Evolutionary conservation across 148 eudicot species (phyloP).

Genomic region (Linanthus parryae): DNA sequence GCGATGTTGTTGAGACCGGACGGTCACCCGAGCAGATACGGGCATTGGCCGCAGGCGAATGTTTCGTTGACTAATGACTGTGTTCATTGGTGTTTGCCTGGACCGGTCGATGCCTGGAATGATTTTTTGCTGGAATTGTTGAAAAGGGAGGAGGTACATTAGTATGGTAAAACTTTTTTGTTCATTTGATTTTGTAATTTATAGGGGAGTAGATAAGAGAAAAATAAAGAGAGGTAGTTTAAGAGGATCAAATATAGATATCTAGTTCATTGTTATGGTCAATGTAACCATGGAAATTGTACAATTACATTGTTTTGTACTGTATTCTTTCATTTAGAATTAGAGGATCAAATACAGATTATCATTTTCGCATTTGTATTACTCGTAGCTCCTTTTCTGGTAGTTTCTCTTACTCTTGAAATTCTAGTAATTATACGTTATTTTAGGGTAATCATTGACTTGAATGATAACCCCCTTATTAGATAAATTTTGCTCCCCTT

Average conservation of each 20-base stretch:
- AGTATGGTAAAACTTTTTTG: neutral
- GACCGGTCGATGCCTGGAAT: conserved; percentile 58
- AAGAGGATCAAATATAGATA: neutral
- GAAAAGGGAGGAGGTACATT: conserved; percentile 18
- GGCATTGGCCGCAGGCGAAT: conserved; percentile 35
- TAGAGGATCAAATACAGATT: too few relatives aligned
- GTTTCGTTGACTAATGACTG: conserved; percentile 42
- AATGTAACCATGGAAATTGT: too few relatives aligned
- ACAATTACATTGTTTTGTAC: too few relatives aligned
- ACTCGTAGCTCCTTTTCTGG: too few relatives aligned
- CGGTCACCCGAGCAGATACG: conserved; percentile 58
- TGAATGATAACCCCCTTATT: too few relatives aligned
- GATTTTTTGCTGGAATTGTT: conserved; percentile 52
- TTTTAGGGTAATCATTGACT: too few relatives aligned
- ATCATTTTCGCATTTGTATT: too few relatives aligned
- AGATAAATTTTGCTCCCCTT: too few relatives aligned
- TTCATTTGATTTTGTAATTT: neutral
- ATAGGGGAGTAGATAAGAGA: neutral
- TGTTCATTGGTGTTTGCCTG: conserved; percentile 71
- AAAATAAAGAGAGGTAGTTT: neutral
- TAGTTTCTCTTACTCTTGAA: too few relatives aligned
- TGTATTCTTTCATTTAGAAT: too few relatives aligned
- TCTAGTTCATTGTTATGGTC: neutral
- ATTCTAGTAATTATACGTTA: too few relatives aligned
- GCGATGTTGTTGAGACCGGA: conserved; percentile 54